Base-by-base conservation (phyloP, 768 basidiomycete genomes). In the Lentinula guzmanii region DNA sequence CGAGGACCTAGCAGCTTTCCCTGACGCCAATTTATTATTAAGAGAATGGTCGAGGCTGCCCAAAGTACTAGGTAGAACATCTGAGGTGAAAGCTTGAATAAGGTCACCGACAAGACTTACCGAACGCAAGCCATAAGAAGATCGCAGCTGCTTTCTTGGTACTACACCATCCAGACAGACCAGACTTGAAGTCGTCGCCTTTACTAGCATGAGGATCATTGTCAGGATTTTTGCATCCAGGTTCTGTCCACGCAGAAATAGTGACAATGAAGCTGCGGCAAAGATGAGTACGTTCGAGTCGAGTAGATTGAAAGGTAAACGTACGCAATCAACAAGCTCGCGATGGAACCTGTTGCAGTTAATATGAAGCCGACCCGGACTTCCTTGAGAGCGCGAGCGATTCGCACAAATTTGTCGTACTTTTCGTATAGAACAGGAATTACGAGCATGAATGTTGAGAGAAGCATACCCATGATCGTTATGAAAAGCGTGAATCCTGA, bases 131-230 rank as follows among this genome's bases (percentile, higher is more conserved):
- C 95, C 94, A 96, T 70, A 95, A 89, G 74, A 98, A 97, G 51
- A 95, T 84, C 4, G 85, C 85, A 0, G 84, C 91, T 2, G 95
- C 95, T 67, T 93, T 94, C 76, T 97, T 98, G 6, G 95, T 95
- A 64, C 79, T 85, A 73, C 95, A 98, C 91, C 92, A 97, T 0
- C 90, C 85, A 3, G 81, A 74, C 2, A 98, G 77, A 18, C 77
- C 91, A 4, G 79, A 78, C 64, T 81, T 81, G 71, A 89, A 98
- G 61, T 79, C 82, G 34, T 81, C 76, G 18, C 90, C 87, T 11
- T 84, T 79, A 35, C 72, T 78, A 0, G 86, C 87, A 70, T 93
- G 81, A 4, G 95, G 95, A 67, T 97, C 95, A 3, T 90, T 85
- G 56, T 78, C 76, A 1, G 93, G 71, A 64, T 96, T 79, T 73